Base-by-base conservation (phyloP, 2,329 filamentous ascomycete species). In the Monilinia fructigena region DNA sequence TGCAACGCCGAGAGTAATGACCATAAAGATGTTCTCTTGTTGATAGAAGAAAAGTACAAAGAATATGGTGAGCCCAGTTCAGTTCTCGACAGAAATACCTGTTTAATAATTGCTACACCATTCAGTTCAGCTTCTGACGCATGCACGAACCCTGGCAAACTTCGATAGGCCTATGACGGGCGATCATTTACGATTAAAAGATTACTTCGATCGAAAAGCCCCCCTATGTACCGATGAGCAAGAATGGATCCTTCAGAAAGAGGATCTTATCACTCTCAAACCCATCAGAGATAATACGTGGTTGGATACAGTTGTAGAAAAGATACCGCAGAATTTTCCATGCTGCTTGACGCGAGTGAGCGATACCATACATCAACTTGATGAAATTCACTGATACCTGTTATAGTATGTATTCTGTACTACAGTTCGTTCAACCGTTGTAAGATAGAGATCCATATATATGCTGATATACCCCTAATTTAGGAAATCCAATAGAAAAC, bases 191-290 rank as follows among this genome's bases (percentile, higher is more conserved):
- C 77, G 73, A 55, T 70, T 78, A 6, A 67, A 67, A 26, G 70
- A 66, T n/a, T 78, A 75, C 63, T 73, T 78, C 47, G 45, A 70
- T 8, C 67, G 70, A 26, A 66, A 72, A 7, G 23, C 69, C 38
- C 70, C 73, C 45, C 23, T 67, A 4, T 53, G 66, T 18, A 58
- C 67, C 2, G 73, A 76, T 10, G 68, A 71, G 28, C 58, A 54
- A 0, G 3, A n/a, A 47, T 80, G 75, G 67, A 75, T 79, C 16
- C 65, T 73, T 4, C 66, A 72, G 2, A 76, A 76, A 69, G 78
- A 80, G 66, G 79, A 80, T 62, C 67, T 80, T 0, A 70, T 80
- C 14, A 76, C 76, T 0, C 69, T 80, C 0, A 72, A 78, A 4
- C 72, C 76, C 1, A 77, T 76, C 0, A 63, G 78, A 50, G 78